Evolutionary conservation across 768 basidiomycete genomes (phyloP), one percentile per base, ranked within the genome.

Genomic region (Suillus weaverae): DNA sequence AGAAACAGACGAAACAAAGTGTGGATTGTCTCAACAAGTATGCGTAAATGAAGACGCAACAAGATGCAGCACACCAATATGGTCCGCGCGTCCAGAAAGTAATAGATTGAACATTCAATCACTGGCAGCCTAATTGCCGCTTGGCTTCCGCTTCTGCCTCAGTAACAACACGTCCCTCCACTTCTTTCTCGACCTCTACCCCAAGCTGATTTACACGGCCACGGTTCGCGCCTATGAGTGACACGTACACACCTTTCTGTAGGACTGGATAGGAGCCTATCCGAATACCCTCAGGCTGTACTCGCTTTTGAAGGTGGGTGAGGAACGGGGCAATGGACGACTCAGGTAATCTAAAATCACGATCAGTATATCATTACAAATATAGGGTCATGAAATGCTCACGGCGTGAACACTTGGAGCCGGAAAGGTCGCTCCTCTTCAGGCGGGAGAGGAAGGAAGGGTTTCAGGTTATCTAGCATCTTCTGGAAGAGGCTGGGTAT

Each of bases 301-400:
- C 85, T 59, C 91, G 87, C 44, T 84, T 82, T 72, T 92, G 90
- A 1, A 99, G 83, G 11, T 83, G 79, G 1, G 92, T 91, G 32
- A 98, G 82, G 77, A 89, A 97, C 0, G 96, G 95, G 18, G 96
- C 87, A 53, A 90, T 89, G n/a, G 86, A 86, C 1, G 92, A 93
- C 80, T 98, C 96, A 0, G 92, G 84, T 80, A 66, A 22, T 26
- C 35, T 38, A 35, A 7, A 51, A 22, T n/a, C 16, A 33, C 13
- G 33, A n/a, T 59, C 39, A 59, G 30, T 4, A 13, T 4, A 13
- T 59, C 5, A 5, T 7, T 13, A 59, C 18, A 43, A 26, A 13
- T 10, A 33, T 26, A 16, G 20, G 33, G 53, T 14, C 39, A 46
- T 11, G 11, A 0, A 41, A 22, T 54, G 66, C 83, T 67, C 73